phyloP scores from a whole-genome alignment of 2,329 filamentous ascomycete species.

The Drechslera avenae region DNA sequence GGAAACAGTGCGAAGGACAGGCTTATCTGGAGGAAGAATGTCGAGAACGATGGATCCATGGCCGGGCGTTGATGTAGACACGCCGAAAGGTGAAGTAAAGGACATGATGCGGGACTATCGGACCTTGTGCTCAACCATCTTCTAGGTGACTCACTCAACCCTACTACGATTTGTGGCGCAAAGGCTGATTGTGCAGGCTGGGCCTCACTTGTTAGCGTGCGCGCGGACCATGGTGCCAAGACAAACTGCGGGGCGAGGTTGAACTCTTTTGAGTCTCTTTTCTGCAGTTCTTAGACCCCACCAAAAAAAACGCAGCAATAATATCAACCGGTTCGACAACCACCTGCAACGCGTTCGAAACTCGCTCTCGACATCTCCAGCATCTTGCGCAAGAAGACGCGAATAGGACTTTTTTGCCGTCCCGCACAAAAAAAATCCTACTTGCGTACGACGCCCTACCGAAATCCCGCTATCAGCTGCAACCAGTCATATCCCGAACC shows the following conservation, averaged over 20 bases:
- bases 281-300: constrained; percentile 16
- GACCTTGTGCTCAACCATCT: constrained; percentile 15
- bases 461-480: constrained; percentile 1
- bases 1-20: constrained; percentile 73
- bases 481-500: constrained; percentile 12
- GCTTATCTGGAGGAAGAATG: constrained; percentile 71
- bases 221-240: constrained; percentile 10
- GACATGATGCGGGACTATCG: constrained; percentile 31
- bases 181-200: no score
- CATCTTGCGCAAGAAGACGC: neutral
- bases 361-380: constrained; percentile 3
- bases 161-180: no score
- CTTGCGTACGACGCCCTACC: neutral
- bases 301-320: constrained; percentile 16
- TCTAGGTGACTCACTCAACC: neutral
- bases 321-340: constrained; percentile 14
- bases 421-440: neutral
- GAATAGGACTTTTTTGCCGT: neutral
- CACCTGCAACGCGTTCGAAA: constrained; percentile 17
- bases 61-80: constrained; percentile 74
- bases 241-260: constrained; percentile 8
- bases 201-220: neutral
- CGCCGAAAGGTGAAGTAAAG: constrained; percentile 72
- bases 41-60: constrained; percentile 77
- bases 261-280: constrained; percentile 9